Base-by-base conservation (phyloP, 768 basidiomycete species). In the Macrolepiota albuminosa region DNA sequence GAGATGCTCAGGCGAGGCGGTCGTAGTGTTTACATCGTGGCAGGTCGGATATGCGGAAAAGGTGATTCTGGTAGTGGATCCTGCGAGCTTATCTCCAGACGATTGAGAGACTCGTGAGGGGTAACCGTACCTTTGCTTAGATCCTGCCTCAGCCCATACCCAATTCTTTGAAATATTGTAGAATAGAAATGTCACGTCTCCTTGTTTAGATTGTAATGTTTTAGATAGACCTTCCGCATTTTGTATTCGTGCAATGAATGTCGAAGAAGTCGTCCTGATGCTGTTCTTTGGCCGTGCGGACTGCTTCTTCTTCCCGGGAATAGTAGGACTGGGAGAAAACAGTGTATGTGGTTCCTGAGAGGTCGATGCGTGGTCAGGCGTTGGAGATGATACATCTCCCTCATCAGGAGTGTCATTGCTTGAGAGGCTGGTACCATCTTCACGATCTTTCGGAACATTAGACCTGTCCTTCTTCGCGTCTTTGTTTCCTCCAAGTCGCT, bases 21-120 rank as follows among this genome's bases (percentile, higher is more conserved):
- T 97, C 2, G 83, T 72, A 6, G 78, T 71, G 65, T 97, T 96
- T 34, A 96, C 86, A 67, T 93, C 88, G 70, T 96, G 93, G 69
- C 94, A 95, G 1, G 95, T 97, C 5, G 93, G 94, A 66, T 88
- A 82, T 14, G 88, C 84, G 49, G 90, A 86, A 74, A 98, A 98
- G 21, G 87, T 87, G 57, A 98, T 85, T 59, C 89, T 82, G 43
- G 89, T 83, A 31, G 78, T 31, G 94, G 87, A 72, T 98, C 96
- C 93, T 96, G 51, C 14, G 24, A 18, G 36, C 13, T 26, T 39
- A 31, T 18, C 50, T 66, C 26, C 46, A 57, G 63, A 56, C 50
- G 58, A 59, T 63, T 13, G 61, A 24, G 56, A 59, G 29, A 48
- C 45, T 50, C 36, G 18, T 46, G 29, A n/a, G 31, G 31, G 10